Base-by-base conservation (phyloP, 805 yeast species). In the Candida pseudoglaebosa region DNA sequence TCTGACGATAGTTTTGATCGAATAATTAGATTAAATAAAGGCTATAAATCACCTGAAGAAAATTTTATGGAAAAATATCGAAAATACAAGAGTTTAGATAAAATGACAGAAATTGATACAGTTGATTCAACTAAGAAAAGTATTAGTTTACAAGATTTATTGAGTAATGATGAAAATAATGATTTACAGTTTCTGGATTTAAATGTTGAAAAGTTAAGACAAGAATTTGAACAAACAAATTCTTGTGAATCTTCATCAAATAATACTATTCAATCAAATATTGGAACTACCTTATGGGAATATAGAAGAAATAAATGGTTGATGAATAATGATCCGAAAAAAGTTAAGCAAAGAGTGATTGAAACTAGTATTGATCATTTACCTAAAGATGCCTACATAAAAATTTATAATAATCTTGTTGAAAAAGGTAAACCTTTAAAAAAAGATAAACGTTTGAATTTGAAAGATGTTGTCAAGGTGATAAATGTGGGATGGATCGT, bases 401-500 rank as follows among this genome's bases (percentile, higher is more conserved):
- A 76, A 15, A 73, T 91, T 7, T 91, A 88, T 59, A 73, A 73
- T 40, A 75, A 75, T 46, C 65, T 91, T 49, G 83, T 90, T 19
- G 76, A 82, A 32, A 82, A 83, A 52, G 81, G 82, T 26, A 79
- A 80, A 49, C 71, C 77, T 5, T 70, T 91, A 50, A 81, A 78
- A 50, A 68, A 68, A 40, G 62, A 56, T 24, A 61, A 56, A 41
- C 85, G 89, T 12, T 67, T 91, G 61, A 87, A 85, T 57, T 71
- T 91, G 50, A 70, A 67, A 41, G 95, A 88, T 56, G 78, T 84
- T 30, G 56, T 88, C 37, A 73, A 74, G 46, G 75, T 90, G 17
- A 73, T 90, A 30, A 80, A 86, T 50, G 77, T 84, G 3, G 96
- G 96, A 14, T 90, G 98, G 98, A 71, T 74, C 12, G 81, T 79